phyloP scores from a whole-genome alignment of 2,329 filamentous ascomycete species.

The Nannizziopsis barbatae region DNA sequence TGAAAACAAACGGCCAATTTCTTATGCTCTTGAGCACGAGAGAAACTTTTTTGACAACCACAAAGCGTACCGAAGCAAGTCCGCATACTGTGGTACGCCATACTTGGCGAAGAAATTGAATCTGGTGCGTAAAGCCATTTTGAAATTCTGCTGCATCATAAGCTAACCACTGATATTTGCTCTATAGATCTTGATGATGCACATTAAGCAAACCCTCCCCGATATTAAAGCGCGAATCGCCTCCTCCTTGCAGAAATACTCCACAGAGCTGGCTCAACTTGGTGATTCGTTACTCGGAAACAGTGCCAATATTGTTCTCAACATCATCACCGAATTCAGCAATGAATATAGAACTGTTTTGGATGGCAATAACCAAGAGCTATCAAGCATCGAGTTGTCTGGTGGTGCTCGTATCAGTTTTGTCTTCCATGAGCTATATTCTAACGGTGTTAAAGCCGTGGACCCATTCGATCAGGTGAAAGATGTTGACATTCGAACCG shows the following conservation, averaged over 20 bases:
- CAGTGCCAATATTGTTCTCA: conserved; percentile 89
- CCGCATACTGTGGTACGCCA: conserved; percentile 93
- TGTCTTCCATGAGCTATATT: conserved; percentile 96
- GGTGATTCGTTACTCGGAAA: conserved; percentile 94
- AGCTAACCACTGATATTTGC: conserved; percentile 1
- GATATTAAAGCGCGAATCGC: conserved; percentile 96
- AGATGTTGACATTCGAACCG: conserved; percentile 92
- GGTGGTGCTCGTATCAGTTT: conserved; percentile 98
- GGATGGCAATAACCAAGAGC: conserved; percentile 91
- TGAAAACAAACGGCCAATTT: conserved; percentile 93
- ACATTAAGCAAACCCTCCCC: conserved; percentile 97
- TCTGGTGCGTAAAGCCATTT: conserved; percentile 42
- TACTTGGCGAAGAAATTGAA: conserved; percentile 96
- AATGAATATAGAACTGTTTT: conserved; percentile 95
- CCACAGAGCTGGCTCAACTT: conserved; percentile 64
- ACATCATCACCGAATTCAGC: conserved; percentile 97
- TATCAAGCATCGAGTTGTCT: conserved; percentile 87
- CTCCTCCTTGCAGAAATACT: conserved; percentile 88
- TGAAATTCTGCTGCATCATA: not conserved
- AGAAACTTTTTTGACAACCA: conserved; percentile 97
- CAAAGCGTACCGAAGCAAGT: conserved; percentile 97
- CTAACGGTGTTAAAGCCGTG: conserved; percentile 92
- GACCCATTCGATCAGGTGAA: conserved; percentile 97
- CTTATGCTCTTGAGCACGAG: conserved; percentile 80
- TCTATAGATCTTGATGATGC: conserved; percentile 88